phyloP scores from a whole-genome alignment of 2,329 filamentous ascomycete species.

The Microcyclospora pomicola region DNA sequence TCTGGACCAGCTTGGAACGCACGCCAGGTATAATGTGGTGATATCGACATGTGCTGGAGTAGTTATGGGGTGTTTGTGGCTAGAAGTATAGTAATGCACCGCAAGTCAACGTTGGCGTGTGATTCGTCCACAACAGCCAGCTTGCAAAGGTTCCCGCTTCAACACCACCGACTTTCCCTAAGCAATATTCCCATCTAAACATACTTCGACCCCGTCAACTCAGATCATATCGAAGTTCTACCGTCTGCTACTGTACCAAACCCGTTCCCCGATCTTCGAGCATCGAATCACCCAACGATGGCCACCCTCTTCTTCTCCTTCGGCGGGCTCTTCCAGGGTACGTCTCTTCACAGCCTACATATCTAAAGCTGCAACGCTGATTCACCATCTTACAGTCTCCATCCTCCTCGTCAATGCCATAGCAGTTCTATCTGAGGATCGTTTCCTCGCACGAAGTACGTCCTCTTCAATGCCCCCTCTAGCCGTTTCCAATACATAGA shows the following conservation, averaged over 20 bases:
- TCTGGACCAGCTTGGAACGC: slow-evolving; percentile 3
- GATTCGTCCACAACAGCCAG: slow-evolving; percentile 1
- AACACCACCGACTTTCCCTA: not conserved
- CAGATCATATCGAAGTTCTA: too few species aligned
- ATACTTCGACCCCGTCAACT: too few species aligned
- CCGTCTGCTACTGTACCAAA: too few species aligned
- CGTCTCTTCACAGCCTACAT: slow-evolving; percentile 2
- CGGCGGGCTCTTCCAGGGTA: slow-evolving; percentile 62
- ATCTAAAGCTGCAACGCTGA: slow-evolving; percentile 2
- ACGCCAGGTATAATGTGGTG: slow-evolving; percentile 5
- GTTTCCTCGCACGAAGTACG: slow-evolving; percentile 71
- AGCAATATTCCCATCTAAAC: too few species aligned
- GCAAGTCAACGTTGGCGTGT: too few species aligned
- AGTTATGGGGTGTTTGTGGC: too few species aligned
- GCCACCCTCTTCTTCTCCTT: slow-evolving; percentile 49
- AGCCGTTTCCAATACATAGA: not conserved
- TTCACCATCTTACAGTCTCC: slow-evolving; percentile 40
- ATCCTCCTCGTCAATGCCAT: slow-evolving; percentile 88
- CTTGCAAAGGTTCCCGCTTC: not conserved
- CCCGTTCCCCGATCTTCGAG: too few species aligned
- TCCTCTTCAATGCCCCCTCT: slow-evolving; percentile 3
- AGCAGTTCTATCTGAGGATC: slow-evolving; percentile 85
- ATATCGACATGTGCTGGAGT: slow-evolving; percentile 4
- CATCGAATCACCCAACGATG: slow-evolving; percentile 4
- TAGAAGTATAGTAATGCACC: too few species aligned